Evolutionary conservation across 805 yeast genomes (phyloP).

Genomic region (Myxozyma neotropica): DNA sequence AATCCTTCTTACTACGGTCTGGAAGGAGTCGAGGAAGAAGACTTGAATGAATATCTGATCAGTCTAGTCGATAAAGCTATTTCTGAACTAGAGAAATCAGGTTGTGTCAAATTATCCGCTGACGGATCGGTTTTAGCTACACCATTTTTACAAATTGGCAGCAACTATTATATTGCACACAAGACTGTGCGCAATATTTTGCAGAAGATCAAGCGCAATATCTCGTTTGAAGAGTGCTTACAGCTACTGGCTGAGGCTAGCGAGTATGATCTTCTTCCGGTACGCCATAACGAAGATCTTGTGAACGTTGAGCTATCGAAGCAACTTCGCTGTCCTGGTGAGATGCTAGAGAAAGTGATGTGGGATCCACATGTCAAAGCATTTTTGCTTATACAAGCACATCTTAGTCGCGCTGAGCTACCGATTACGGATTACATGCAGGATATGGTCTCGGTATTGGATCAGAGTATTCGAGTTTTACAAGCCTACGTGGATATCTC

Average conservation of each 20-base stretch:
- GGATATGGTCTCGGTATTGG: constrained; percentile 89
- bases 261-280: constrained; percentile 86
- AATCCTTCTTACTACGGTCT: constrained; percentile 78
- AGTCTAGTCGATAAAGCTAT: constrained; percentile 68
- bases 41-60: constrained; percentile 43
- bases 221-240: constrained; percentile 65
- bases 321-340: constrained; percentile 63
- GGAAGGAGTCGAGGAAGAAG: constrained; percentile 59
- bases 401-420: constrained; percentile 67
- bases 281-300: constrained; percentile 88
- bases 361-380: constrained; percentile 90
- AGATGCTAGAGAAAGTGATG: constrained; percentile 49
- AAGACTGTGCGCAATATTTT: constrained; percentile 76
- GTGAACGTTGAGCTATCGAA: constrained; percentile 82
- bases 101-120: constrained; percentile 60
- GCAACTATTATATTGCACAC: constrained; percentile 92
- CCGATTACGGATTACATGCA: constrained; percentile 96
- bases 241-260: constrained; percentile 62
- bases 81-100: constrained; percentile 66
- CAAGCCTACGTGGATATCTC: constrained; percentile 92
- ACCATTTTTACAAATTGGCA: constrained; percentile 79
- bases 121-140: constrained; percentile 57
- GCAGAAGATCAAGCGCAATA: constrained; percentile 50
- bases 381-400: constrained; percentile 71
- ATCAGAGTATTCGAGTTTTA: constrained; percentile 88